These are phyloP conservation scores for Cairneyella variabilis DNA, from an alignment of 495 filamentous ascomycete species.

Conservation along the genomic window DNA sequence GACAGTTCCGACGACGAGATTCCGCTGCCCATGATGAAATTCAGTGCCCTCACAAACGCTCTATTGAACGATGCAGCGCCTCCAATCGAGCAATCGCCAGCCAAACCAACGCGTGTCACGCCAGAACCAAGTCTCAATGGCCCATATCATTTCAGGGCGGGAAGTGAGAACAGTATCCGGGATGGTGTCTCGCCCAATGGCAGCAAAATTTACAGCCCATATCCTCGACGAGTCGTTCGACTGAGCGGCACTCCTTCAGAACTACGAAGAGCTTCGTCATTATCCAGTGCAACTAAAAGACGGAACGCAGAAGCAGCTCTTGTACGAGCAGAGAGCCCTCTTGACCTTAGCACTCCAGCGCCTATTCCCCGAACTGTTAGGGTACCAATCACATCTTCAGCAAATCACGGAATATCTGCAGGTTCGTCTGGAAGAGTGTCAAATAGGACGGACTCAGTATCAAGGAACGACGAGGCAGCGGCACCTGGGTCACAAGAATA, in stretches of 20 bases:
- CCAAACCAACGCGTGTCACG: conserved; percentile 1
- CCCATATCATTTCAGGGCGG: conserved; percentile 1
- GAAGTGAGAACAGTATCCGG: conserved; percentile 3
- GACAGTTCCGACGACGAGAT: conserved; percentile 78
- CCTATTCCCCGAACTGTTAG: conserved; percentile 60
- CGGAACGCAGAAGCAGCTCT: conserved; percentile 8
- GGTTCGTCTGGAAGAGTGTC: conserved; percentile 39
- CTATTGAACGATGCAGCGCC: conserved; percentile 63
- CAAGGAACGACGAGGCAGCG: conserved; percentile 35
- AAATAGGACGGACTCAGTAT: conserved; percentile 28
- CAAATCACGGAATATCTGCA: conserved; percentile 32
- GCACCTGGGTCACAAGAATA: conserved; percentile 29
- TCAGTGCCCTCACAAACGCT: conserved; percentile 75
- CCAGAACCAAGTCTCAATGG: conserved; percentile 5
- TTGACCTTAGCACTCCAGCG: conserved; percentile 65
- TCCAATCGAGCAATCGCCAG: conserved; percentile 34
- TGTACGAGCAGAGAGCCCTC: conserved; percentile 19
- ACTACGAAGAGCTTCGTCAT: conserved; percentile 19
- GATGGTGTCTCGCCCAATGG: conserved; percentile 6
- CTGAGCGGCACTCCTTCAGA: conserved; percentile 25
- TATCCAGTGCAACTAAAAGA: conserved; percentile 18
- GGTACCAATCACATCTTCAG: conserved; percentile 46
- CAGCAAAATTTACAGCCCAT: conserved; percentile 19
- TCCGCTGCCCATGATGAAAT: conserved; percentile 69
- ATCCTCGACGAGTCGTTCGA: conserved; percentile 22